Base-by-base conservation (phyloP, 2,329 filamentous ascomycete species). In the Pestalotiopsis fici region DNA sequence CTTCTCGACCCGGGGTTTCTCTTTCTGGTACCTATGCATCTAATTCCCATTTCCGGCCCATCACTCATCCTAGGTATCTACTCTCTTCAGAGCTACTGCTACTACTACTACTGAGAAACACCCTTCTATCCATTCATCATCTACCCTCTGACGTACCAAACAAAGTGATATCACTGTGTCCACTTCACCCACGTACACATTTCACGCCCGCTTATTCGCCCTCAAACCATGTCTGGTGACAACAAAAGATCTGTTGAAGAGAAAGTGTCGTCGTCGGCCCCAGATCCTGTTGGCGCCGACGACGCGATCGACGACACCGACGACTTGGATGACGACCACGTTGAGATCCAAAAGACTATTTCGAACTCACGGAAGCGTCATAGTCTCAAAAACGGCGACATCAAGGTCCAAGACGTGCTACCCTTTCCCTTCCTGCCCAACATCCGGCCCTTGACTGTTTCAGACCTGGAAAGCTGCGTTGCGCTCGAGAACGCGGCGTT, bases 341-440 rank as follows among this genome's bases (percentile, higher is more conserved):
- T 75, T 64, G 70, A 76, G 28, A 69, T 78, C 31, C 80, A 83
- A 70, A 80, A 82, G 71, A 81, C 73, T 56, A 74, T 80, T 67
- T 81, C 78, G 69, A 77, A 80, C 62, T 76, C 79, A 69, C 79
- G 82, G 64, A 79, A 81, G 57, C 77, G 67, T 13, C 69, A 76
- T 37, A 73, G 72, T 67, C 76, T 75, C 67, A 69, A 74, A 69
- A 77, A 70, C 73, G 78, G 69, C 65, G 77, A 72, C 73, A 76
- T 74, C 71, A 77, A 70, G 71, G 76, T 83, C 39, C 79, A 85
- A 67, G 81, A 85, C 68, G 72, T 84, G 47, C 75, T 86, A 60
- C 84, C 82, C 11, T 90, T 91, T 73, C 83, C 87, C 63, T 87
- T 93, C 74, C 87, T 93, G 74, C 90, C 93, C 28, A 91, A 92